Evolutionary conservation across 306 rosid genomes (phyloP), one percentile per base, ranked within the genome.

Genomic region (Bauhinia variegata): DNA sequence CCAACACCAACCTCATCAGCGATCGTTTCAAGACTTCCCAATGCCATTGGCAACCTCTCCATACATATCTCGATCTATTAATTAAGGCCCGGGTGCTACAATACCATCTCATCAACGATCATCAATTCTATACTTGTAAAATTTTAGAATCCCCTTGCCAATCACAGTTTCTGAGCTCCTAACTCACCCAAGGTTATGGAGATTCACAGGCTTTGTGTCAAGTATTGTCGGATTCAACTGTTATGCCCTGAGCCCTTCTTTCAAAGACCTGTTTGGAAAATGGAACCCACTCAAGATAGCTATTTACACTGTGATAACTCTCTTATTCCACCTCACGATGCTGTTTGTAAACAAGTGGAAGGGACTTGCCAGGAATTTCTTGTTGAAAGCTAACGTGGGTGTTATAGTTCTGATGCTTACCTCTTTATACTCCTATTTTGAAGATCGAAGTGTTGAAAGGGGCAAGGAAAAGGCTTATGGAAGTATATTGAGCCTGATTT

Each of bases 171-270:
- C 59, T 7, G 9, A 63, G n/a, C 33, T 55, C 8, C 8, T 19
- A 6, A 34, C 18, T 50, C 56, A 64, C 34, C 66, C 53, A 0
- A 4, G 30, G 4, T 9, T 58, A 32, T 75, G 64, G 69, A 75
- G 58, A 43, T 1, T 66, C 18, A 9, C 23, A 0, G 73, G 73
- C 0, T 74, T 49, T 32, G 37, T 1, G 7, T 74, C 72, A 46
- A 34, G 71, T 44, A 30, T 55, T 5, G 71, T 64, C 14, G 78
- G 72, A 14, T 47, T 73, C 43, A 44, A 1, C 11, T 65, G 60
- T 14, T 54, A 33, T 37, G 60, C 59, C 0, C 32, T 64, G 15
- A 37, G 68, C 19, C 19, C 63, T 11, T 59, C 68, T 0, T 67
- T 67, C 14, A 28, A n/a, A 2, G 10, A 32, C 7, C 31, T 74